Evolutionary conservation across 2,329 filamentous ascomycete species (phyloP).

Genomic region (Apiospora aurea): DNA sequence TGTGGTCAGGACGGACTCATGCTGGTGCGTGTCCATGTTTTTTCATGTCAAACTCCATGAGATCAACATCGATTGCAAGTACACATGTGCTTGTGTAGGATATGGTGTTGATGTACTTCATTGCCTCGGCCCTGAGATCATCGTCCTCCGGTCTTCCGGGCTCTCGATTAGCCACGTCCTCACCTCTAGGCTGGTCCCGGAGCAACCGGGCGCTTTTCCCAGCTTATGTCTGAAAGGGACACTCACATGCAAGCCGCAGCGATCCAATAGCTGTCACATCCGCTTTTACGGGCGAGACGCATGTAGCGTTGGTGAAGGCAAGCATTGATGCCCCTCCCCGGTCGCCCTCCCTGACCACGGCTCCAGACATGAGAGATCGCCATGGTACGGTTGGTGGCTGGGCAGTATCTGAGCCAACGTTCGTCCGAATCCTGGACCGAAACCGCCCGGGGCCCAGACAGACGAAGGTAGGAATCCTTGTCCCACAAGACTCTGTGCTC

Average conservation of each 20-base stretch:
- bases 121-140: background rate
- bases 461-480: background rate
- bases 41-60: background rate
- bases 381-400: background rate
- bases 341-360: background rate
- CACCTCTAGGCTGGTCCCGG: too few species aligned
- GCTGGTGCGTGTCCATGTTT: background rate
- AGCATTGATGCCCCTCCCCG: background rate
- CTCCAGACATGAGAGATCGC: background rate
- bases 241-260: background rate
- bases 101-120: background rate
- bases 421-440: background rate
- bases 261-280: background rate
- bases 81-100: background rate
- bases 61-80: background rate
- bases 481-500: background rate
- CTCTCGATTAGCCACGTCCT: background rate
- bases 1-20: background rate
- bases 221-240: too few species aligned
- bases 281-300: background rate
- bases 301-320: background rate
- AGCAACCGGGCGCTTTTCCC: background rate
- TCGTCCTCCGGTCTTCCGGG: background rate
- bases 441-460: background rate
- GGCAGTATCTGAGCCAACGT: background rate